phyloP scores from a whole-genome alignment of 108 stramenopile species.

The Pseudonitzschia pungens region DNA sequence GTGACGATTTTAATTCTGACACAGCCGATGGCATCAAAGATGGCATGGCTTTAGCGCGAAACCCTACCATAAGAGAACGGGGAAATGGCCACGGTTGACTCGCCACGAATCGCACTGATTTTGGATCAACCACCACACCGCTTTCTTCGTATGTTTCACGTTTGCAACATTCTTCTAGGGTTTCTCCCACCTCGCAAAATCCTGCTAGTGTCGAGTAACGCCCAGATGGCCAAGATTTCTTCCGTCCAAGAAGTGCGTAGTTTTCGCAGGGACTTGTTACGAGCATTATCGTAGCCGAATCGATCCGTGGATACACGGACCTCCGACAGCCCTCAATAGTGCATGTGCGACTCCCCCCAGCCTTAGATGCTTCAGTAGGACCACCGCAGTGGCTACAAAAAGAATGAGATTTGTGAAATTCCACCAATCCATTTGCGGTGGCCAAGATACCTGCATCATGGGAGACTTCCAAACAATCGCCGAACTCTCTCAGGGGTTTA shows the following conservation, averaged over 20 bases:
- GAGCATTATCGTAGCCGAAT: constrained; percentile 37
- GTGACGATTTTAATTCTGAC: not conserved
- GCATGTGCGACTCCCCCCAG: constrained; percentile 25
- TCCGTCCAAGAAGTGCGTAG: constrained; percentile 31
- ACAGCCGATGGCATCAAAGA: not conserved
- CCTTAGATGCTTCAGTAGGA: constrained; percentile 21
- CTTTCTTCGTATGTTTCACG: constrained; percentile 35
- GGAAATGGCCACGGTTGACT: constrained; percentile 45
- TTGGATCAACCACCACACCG: constrained; percentile 27
- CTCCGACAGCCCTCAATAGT: constrained; percentile 8
- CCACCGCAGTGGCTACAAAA: constrained; percentile 31
- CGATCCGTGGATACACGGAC: constrained; percentile 33
- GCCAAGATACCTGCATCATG: constrained; percentile 27
- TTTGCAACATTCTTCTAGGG: constrained; percentile 28
- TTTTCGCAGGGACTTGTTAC: constrained; percentile 28
- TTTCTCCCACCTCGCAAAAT: constrained; percentile 37
- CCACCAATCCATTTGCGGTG: constrained; percentile 35
- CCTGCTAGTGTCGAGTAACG: constrained; percentile 37
- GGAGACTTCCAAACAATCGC: constrained; percentile 7
- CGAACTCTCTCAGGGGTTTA: constrained; percentile 27
- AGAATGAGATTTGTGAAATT: constrained; percentile 25
- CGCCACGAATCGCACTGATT: constrained; percentile 11
- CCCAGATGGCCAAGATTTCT: constrained; percentile 28
- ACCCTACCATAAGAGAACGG: constrained; percentile 30
- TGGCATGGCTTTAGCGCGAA: constrained; percentile 22